Conservation (phyloP, 768 basidiomycete genomes). For the Tricholoma matsutake region DNA sequence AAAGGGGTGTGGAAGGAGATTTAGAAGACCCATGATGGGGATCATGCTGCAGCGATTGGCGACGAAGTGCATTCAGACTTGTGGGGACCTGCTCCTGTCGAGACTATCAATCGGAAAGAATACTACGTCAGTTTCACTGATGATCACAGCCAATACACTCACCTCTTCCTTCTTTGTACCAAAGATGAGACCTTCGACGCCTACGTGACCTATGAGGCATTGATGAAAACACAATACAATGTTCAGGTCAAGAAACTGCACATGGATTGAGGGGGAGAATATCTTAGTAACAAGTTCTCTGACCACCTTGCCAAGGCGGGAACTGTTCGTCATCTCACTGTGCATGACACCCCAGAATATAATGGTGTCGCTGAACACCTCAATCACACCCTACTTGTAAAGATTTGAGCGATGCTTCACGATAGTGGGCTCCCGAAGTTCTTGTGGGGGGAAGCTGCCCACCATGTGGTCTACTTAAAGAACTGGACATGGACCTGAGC, state of each 20-base stretch:
- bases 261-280: slow-evolving; percentile 2
- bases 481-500: slow-evolving; percentile 18
- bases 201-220: no score
- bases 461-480: slow-evolving; percentile 29
- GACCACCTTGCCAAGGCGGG: neutral
- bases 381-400: slow-evolving; percentile 32
- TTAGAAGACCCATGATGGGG: neutral
- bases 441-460: no score
- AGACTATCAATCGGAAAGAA: slow-evolving; percentile 10
- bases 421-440: no score
- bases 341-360: slow-evolving; percentile 28
- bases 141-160: slow-evolving; percentile 16
- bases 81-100: slow-evolving; percentile 31
- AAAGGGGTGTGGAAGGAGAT: neutral
- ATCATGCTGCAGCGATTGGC: slow-evolving; percentile 3
- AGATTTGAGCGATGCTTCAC: neutral
- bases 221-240: neutral
- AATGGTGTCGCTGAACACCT: slow-evolving; percentile 43
- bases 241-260: no score
- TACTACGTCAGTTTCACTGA: slow-evolving; percentile 32
- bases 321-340: neutral
- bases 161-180: no score
- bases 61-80: slow-evolving; percentile 29
- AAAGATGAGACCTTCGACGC: no score
- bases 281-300: neutral